Evolutionary conservation across 176 grass and related monocot species (phyloP).

Genomic region (Lolium multiflorum): DNA sequence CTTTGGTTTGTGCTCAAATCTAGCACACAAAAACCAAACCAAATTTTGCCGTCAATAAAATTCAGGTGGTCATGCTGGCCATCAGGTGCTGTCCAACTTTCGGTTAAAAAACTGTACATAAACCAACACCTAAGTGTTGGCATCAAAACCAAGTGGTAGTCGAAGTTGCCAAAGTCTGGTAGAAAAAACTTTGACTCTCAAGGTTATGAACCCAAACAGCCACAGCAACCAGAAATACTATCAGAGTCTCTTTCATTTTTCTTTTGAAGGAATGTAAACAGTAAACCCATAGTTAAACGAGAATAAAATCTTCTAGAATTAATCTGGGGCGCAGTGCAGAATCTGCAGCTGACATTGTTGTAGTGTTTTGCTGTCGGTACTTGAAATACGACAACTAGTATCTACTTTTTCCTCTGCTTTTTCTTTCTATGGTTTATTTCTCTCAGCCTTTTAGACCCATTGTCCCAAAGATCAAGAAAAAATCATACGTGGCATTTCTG

Average conservation of each 20-base stretch:
- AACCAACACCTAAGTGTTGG: neutral
- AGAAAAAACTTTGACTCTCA: neutral
- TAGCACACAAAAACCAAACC: neutral
- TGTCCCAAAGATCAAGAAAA: neutral
- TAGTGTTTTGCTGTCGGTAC: slow-evolving; percentile 8
- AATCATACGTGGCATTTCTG: slow-evolving; percentile 13
- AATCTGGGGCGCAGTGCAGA: neutral
- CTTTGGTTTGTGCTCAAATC: slow-evolving; percentile 12
- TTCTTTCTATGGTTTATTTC: neutral
- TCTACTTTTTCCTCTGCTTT: neutral
- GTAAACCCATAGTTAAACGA: slow-evolving; percentile 1
- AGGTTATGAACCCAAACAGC: slow-evolving; percentile 6
- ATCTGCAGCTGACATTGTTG: neutral
- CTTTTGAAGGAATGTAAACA: neutral
- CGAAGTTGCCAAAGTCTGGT: neutral
- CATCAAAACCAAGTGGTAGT: neutral
- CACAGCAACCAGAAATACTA: neutral
- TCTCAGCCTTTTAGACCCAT: neutral
- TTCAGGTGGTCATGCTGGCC: neutral
- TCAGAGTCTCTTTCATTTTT: neutral
- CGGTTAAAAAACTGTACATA: neutral
- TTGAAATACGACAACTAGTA: neutral
- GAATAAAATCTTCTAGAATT: slow-evolving; percentile 20
- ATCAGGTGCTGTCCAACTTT: slow-evolving; percentile 2
- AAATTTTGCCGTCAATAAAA: neutral